phyloP scores from a whole-genome alignment of 2,329 filamentous ascomycete species.

The Parascedosporium putredinis region DNA sequence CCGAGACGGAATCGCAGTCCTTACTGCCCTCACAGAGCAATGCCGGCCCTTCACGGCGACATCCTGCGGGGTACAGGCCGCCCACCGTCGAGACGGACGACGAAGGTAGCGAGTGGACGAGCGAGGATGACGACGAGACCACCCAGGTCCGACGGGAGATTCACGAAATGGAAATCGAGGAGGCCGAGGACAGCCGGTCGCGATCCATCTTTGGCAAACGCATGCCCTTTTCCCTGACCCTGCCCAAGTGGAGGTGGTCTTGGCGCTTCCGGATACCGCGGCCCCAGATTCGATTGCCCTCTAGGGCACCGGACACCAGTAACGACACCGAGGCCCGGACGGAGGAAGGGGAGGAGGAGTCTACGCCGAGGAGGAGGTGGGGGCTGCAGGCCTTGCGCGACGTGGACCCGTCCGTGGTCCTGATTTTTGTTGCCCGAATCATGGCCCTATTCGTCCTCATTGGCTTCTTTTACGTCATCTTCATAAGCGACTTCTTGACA shows the following conservation, averaged over 20 bases:
- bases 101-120: slow-evolving; percentile 47
- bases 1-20: slow-evolving; percentile 67
- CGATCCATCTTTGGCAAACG: slow-evolving; percentile 42
- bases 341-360: neutral
- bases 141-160: slow-evolving; percentile 69
- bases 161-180: slow-evolving; percentile 80
- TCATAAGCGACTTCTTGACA: slow-evolving; percentile 75
- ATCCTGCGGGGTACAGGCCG: slow-evolving; percentile 54
- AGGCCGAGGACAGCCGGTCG: slow-evolving; percentile 33
- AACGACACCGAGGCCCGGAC: neutral
- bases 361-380: slow-evolving; percentile 9
- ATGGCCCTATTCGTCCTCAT: slow-evolving; percentile 67
- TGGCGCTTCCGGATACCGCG: slow-evolving; percentile 44
- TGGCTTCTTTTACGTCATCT: slow-evolving; percentile 70
- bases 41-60: slow-evolving; percentile 30
- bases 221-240: slow-evolving; percentile 40
- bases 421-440: slow-evolving; percentile 61
- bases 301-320: slow-evolving; percentile 16
- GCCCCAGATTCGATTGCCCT: slow-evolving; percentile 37
- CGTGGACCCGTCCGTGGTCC: slow-evolving; percentile 24
- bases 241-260: slow-evolving; percentile 44
- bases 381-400: slow-evolving; percentile 8
- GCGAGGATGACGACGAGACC: slow-evolving; percentile 42
- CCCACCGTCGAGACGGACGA: slow-evolving; percentile 74
- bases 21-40: slow-evolving; percentile 48